phyloP scores from a whole-genome alignment of 306 rosid species.

The Abrus pulchellus region DNA sequence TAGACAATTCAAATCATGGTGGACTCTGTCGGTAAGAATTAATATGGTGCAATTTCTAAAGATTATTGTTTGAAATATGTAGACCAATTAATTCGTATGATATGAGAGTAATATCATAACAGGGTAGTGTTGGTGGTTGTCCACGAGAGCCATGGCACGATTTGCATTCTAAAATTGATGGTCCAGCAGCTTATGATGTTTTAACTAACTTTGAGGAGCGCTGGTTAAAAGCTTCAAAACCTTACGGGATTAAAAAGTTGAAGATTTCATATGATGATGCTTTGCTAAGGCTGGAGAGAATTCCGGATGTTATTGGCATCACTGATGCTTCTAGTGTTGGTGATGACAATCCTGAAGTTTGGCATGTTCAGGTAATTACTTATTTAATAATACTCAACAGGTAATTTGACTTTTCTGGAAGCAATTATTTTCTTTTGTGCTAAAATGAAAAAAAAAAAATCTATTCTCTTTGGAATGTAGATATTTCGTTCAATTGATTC shows the following conservation, averaged over 20 bases:
- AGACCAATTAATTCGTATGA: conserved; percentile 38
- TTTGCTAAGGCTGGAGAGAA: conserved; percentile 85
- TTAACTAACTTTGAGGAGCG: conserved; percentile 95
- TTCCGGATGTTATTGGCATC: conserved; percentile 79
- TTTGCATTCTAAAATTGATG: conserved; percentile 92
- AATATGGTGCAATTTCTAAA: conserved; percentile 11
- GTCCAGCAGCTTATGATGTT: conserved; percentile 99
- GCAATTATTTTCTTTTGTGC: conserved; percentile 23
- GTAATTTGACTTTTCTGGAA: conserved; percentile 34
- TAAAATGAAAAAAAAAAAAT: conserved; percentile 30
- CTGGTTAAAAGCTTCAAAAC: conserved; percentile 93
- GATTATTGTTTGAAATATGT: conserved; percentile 21
- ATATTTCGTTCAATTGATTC: conserved; percentile 97
- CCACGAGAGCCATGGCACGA: conserved; percentile 99
- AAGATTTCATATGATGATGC: conserved; percentile 76
- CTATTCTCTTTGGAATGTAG: conserved; percentile 59
- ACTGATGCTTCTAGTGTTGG: conserved; percentile 58
- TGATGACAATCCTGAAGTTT: conserved; percentile 84
- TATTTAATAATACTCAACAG: conserved; percentile 19
- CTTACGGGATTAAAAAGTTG: conserved; percentile 86
- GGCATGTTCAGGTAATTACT: conserved; percentile 92
- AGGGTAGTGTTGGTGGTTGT: conserved; percentile 86
- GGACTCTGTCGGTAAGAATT: conserved; percentile 30
- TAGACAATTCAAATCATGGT: conserved; percentile 35
- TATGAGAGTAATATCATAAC: conserved; percentile 43